Conservation (phyloP, 2,329 filamentous ascomycete species). For the Aureobasidium musti region DNA sequence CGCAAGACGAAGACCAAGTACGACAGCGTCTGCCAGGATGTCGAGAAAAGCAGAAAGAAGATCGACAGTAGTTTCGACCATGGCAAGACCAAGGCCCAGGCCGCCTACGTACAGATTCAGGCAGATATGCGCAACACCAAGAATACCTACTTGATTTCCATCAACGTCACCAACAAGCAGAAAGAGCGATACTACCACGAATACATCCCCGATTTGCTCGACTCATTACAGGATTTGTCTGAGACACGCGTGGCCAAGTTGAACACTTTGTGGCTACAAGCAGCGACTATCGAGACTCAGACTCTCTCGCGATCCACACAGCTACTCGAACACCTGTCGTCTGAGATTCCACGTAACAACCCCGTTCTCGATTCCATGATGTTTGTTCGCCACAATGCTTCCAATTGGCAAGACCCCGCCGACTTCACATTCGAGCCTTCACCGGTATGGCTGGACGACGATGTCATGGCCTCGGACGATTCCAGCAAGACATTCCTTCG, state of each 20-base stretch:
- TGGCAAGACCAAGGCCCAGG: slow-evolving; percentile 83
- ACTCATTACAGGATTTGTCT: slow-evolving; percentile 86
- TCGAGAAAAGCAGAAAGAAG: slow-evolving; percentile 94
- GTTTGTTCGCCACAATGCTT: slow-evolving; percentile 92
- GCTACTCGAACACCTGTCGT: slow-evolving; percentile 69
- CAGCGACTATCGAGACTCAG: slow-evolving; percentile 75
- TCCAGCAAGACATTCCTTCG: slow-evolving; percentile 84
- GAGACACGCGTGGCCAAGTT: slow-evolving; percentile 83
- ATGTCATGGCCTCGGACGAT: slow-evolving; percentile 81
- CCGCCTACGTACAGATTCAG: slow-evolving; percentile 87
- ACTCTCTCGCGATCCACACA: slow-evolving; percentile 73
- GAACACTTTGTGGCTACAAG: slow-evolving; percentile 82
- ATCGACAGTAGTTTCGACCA: slow-evolving; percentile 87
- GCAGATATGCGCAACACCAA: slow-evolving; percentile 97
- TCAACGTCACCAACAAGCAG: slow-evolving; percentile 96
- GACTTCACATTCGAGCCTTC: slow-evolving; percentile 91
- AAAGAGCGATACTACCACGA: slow-evolving; percentile 98
- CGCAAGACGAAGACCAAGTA: slow-evolving; percentile 93
- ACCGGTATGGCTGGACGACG: slow-evolving; percentile 95
- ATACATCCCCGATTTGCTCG: slow-evolving; percentile 89
- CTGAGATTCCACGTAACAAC: slow-evolving; percentile 83
- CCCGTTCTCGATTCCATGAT: slow-evolving; percentile 94
- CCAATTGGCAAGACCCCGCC: slow-evolving; percentile 76
- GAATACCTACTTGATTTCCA: slow-evolving; percentile 94
- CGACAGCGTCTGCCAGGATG: slow-evolving; percentile 87